A percentile compares a stretch with the other conserved stretches of the same genome.
Evolutionary conservation across 2,329 filamentous ascomycete species (phyloP).

Genomic region (Falciphora oryzae): DNA sequence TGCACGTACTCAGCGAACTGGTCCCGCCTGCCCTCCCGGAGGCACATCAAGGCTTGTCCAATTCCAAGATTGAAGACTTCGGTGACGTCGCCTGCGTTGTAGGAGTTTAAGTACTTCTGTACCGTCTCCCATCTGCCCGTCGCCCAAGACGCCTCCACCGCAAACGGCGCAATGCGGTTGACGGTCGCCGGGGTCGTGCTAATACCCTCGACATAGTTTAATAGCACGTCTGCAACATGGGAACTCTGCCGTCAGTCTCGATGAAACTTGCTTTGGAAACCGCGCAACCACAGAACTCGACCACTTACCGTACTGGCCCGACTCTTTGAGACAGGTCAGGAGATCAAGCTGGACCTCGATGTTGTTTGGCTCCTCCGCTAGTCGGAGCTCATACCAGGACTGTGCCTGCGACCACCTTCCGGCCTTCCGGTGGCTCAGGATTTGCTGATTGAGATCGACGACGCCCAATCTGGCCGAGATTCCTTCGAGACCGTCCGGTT

Average conservation of each 20-base stretch:
- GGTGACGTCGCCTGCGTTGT: constrained; percentile 41
- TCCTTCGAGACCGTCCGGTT: constrained; percentile 92
- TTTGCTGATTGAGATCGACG: constrained; percentile 88
- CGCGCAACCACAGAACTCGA: neutral
- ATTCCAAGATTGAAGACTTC: constrained; percentile 80
- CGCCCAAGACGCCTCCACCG: constrained; percentile 87
- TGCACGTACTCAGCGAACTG: constrained; percentile 54
- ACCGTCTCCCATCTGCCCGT: constrained; percentile 76
- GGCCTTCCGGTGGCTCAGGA: constrained; percentile 86
- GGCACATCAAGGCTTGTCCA: constrained; percentile 59
- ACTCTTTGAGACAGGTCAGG: constrained; percentile 83
- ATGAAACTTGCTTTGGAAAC: neutral
- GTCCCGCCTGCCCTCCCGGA: constrained; percentile 44
- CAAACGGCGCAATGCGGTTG: constrained; percentile 70
- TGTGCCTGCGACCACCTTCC: constrained; percentile 92
- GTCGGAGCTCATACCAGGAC: constrained; percentile 92
- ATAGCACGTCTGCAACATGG: constrained; percentile 59
- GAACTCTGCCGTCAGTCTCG: constrained; percentile 14
- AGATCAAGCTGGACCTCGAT: constrained; percentile 75
- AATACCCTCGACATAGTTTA: constrained; percentile 83
- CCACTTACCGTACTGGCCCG: constrained; percentile 79
- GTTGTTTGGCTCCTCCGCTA: constrained; percentile 73
- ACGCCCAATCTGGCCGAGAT: constrained; percentile 83
- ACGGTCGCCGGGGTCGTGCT: constrained; percentile 44
- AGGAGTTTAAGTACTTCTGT: constrained; percentile 56